Evolutionary conservation across 1,139 yeast genomes (phyloP), one percentile per base, ranked within the genome.

Genomic region (Hanseniaspora uvarum): DNA sequence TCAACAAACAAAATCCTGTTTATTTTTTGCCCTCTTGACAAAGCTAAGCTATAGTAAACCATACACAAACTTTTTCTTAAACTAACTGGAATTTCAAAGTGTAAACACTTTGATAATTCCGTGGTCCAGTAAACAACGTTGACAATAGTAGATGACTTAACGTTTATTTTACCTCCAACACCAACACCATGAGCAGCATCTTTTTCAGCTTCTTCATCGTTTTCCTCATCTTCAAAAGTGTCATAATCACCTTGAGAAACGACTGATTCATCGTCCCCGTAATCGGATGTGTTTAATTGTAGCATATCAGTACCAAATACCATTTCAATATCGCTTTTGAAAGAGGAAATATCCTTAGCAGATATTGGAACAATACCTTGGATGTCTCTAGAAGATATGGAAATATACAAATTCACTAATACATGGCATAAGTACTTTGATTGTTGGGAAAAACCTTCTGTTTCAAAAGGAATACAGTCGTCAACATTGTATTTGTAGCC

Each of bases 111-210:
- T 55, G 81, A 75, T 58, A 92, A 74, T 65, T 88, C 96, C 56
- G 86, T 82, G 0, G 96, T 85, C 96, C 96, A 89, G 58, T 85
- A 86, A 55, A 83, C 76, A 10, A 86, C 83, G 43, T 83, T 78
- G 10, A 85, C 80, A 5, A 85, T 82, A 0, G 92, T 81, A 0
- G 94, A 85, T 0, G 86, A 80, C 59, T 77, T 75, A 4, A 84
- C 80, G 3, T 82, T 74, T 16, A 79, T 75, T 59, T 80, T 81
- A 57, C 81, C 74, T 14, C 71, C 79, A 55, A 78, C 71, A 38
- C 73, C 73, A 48, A 69, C 77, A 39, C 73, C 76, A 3, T 74
- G 77, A 38, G 73, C 78, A 5, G 66, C 70, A n/a, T 65, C 67
- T 45, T 69, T 72, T 2, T 67, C 67, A 44, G 63, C 69, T 12